A percentile compares a stretch with the other conserved stretches of the same genome.
Conservation (phyloP, 352 stramenopile species). For the Pythium coloratum region DNA sequence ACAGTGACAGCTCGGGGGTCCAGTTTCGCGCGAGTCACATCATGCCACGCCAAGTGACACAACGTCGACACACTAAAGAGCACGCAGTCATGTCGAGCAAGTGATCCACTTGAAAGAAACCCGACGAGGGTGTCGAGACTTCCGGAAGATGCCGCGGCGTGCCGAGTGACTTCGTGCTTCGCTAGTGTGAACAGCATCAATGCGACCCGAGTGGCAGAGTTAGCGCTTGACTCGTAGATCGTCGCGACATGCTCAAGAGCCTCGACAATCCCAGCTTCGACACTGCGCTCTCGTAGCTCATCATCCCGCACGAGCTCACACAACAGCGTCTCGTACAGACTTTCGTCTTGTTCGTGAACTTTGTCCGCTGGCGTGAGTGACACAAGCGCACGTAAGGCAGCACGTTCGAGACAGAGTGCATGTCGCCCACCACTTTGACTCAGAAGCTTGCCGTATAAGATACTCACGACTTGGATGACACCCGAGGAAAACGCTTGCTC, state of each 20-base stretch:
- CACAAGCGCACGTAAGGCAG: constrained; percentile 55
- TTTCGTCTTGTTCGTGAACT: constrained; percentile 4
- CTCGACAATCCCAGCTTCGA: constrained; percentile 57
- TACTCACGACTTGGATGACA: constrained; percentile 41
- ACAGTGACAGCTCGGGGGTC: constrained; percentile 36
- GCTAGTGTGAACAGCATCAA: constrained; percentile 59
- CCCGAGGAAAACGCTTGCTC: constrained; percentile 13
- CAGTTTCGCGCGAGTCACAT: constrained; percentile 39
- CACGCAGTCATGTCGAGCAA: constrained; percentile 33
- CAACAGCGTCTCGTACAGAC: constrained; percentile 48
- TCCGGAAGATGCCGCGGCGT: constrained; percentile 36
- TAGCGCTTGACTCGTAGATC: not conserved
- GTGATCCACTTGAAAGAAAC: constrained; percentile 30
- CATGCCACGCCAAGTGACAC: constrained; percentile 63
- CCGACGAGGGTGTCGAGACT: constrained; percentile 38
- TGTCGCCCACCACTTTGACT: constrained; percentile 42
- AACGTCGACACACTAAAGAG: constrained; percentile 48
- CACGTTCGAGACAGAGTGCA: constrained; percentile 43
- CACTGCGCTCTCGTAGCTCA: constrained; percentile 48
- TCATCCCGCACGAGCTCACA: constrained; percentile 54
- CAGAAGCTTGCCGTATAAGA: constrained; percentile 64
- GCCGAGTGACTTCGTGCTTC: constrained; percentile 44
- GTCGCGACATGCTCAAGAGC: constrained; percentile 36
- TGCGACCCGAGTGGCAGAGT: constrained; percentile 29
- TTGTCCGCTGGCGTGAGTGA: constrained; percentile 1